These are phyloP conservation scores for Chrysopogon serrulatus DNA, from an alignment of 176 grass and related monocot species.

Conservation along the genomic window DNA sequence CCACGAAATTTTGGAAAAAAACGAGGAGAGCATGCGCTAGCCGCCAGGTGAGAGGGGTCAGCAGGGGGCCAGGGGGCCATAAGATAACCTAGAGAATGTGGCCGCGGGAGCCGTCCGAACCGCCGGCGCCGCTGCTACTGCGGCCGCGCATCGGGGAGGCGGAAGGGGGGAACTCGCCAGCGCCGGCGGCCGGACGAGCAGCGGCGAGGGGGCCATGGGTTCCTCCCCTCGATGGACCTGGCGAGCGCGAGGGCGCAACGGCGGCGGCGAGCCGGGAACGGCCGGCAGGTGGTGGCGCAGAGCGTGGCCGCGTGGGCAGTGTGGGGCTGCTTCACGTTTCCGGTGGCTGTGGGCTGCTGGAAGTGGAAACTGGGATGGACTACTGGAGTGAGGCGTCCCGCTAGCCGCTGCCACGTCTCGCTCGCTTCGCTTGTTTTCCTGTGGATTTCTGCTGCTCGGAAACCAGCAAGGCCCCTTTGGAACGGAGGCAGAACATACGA, in stretches of 20 bases:
- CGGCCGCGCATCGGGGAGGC: constrained; percentile 15
- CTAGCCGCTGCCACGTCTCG: background rate
- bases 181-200: constrained; percentile 39
- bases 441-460: background rate
- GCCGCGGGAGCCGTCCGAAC: background rate
- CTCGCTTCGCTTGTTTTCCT: background rate
- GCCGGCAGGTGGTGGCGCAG: background rate
- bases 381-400: background rate
- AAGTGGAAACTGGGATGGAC: background rate
- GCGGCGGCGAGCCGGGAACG: background rate
- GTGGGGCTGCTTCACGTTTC: background rate
- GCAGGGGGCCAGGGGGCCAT: background rate
- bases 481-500: too few species aligned
- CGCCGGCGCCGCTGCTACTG: background rate
- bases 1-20: background rate
- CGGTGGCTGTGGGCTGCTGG: background rate
- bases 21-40: background rate
- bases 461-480: too few species aligned
- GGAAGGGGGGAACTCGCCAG: background rate
- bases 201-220: constrained; percentile 34
- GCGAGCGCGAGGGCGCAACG: background rate
- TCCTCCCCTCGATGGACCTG: background rate
- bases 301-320: constrained; percentile 8
- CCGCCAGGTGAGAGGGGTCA: background rate
- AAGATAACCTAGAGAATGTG: constrained; percentile 23